Evolutionary conservation across 2,329 filamentous ascomycete species (phyloP).

Genomic region (Trichoderma endophyticum): DNA sequence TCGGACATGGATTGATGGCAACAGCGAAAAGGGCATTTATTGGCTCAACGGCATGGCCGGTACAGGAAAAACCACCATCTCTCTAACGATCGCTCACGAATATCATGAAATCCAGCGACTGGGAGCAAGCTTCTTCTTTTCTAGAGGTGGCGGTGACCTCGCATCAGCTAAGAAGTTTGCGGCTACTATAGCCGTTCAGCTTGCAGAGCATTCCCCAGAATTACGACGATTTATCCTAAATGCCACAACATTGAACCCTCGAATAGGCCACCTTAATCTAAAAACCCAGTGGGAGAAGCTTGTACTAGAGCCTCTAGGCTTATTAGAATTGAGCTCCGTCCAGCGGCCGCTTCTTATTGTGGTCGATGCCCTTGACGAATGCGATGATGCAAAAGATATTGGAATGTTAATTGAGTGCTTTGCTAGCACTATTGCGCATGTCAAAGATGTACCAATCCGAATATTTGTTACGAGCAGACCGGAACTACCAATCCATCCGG

Average conservation of each 20-base stretch:
- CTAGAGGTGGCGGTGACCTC: not conserved
- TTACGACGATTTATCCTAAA: not conserved
- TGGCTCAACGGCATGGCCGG: not conserved
- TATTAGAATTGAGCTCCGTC: not conserved
- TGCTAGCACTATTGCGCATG: not conserved
- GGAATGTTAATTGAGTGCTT: not conserved
- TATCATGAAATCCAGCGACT: not conserved
- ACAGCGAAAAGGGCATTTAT: not conserved
- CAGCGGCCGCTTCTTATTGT: not conserved
- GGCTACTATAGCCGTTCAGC: not conserved
- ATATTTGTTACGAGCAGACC: not conserved
- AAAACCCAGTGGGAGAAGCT: not conserved
- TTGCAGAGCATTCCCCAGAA: not conserved
- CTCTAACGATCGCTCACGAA: not conserved
- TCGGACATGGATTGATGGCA: not conserved
- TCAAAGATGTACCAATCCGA: not conserved
- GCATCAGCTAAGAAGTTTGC: not conserved
- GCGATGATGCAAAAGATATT: not conserved
- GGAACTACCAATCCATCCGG: not conserved
- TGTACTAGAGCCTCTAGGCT: not conserved
- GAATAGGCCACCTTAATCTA: not conserved
- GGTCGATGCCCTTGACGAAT: not conserved
- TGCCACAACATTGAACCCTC: not conserved
- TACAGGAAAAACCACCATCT: not conserved
- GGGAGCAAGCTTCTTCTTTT: not conserved